These are phyloP conservation scores for Dittrichia graveolens DNA, from an alignment of 129 eudicot genomes.

Conservation along the genomic window DNA sequence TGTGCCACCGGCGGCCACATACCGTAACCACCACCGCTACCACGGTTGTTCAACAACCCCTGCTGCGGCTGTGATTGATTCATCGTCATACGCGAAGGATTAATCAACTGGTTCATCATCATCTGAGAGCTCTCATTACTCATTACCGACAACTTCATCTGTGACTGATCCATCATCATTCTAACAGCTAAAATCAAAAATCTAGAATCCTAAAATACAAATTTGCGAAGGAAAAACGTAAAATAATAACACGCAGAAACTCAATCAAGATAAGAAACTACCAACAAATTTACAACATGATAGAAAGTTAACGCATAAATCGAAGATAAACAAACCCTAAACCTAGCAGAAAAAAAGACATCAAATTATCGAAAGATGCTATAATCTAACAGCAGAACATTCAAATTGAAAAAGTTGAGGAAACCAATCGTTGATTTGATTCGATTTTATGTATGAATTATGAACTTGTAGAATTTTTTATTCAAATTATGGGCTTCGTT, in stretches of 20 bases:
- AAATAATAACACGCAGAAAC: neutral
- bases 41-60: conserved; percentile 38
- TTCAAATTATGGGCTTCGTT: conserved; percentile 5
- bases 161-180: conserved; percentile 27
- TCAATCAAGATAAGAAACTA: neutral
- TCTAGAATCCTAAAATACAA: conserved; percentile 25
- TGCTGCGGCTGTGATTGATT: conserved; percentile 42
- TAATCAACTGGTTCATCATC: conserved; percentile 1
- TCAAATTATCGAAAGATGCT: neutral
- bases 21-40: conserved; percentile 44
- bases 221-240: neutral
- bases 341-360: conserved; percentile 1
- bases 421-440: conserved; percentile 18
- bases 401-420: neutral
- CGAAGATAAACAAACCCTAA: conserved; percentile 28
- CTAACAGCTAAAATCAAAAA: neutral
- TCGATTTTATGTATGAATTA: conserved; percentile 14
- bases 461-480: conserved; percentile 1
- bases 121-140: conserved; percentile 27
- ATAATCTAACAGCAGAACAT: neutral
- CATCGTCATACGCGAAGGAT: conserved; percentile 25
- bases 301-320: neutral
- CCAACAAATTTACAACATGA: neutral
- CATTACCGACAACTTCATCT: conserved; percentile 24
- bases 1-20: conserved; percentile 40